Evolutionary conservation across 495 filamentous ascomycete genomes (phyloP).

Genomic region (Apodospora peruviana): DNA sequence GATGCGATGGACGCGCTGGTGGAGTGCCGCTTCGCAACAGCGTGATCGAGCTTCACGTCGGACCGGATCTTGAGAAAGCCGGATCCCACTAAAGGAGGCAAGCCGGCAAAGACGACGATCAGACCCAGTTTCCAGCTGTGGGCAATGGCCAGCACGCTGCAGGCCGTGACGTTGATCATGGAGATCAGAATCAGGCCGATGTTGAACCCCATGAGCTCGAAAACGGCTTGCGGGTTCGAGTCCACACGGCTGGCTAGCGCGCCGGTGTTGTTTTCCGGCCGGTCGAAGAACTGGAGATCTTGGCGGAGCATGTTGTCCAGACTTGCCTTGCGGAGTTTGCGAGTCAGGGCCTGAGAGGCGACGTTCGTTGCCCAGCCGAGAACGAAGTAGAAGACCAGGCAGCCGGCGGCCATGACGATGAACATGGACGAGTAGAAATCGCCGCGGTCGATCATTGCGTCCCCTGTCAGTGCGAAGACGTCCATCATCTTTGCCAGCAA

Average conservation of each 20-base stretch:
- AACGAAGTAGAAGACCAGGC: slow-evolving; percentile 44
- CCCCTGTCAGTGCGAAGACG: slow-evolving; percentile 19
- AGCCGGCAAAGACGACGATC: slow-evolving; percentile 66
- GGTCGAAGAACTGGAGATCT: slow-evolving; percentile 84
- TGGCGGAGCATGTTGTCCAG: slow-evolving; percentile 89
- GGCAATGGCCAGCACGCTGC: slow-evolving; percentile 52
- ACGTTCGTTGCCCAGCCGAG: slow-evolving; percentile 74
- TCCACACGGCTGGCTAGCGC: slow-evolving; percentile 78
- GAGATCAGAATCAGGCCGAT: slow-evolving; percentile 70
- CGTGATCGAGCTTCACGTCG: neutral
- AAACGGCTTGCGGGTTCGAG: slow-evolving; percentile 77
- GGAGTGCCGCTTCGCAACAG: neutral
- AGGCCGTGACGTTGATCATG: slow-evolving; percentile 68
- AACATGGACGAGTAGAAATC: slow-evolving; percentile 56
- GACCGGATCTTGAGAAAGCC: slow-evolving; percentile 56
- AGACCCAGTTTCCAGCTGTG: slow-evolving; percentile 89
- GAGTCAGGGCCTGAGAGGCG: slow-evolving; percentile 47
- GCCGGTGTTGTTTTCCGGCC: slow-evolving; percentile 77
- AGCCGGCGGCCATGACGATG: slow-evolving; percentile 41
- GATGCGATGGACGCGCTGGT: slow-evolving; percentile 63
- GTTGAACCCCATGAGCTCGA: slow-evolving; percentile 74
- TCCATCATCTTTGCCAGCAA: slow-evolving; percentile 28
- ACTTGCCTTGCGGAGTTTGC: slow-evolving; percentile 68
- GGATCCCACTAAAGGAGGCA: slow-evolving; percentile 72
- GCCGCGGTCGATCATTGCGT: slow-evolving; percentile 24